Percentiles rank a stretch among this genome's conserved stretches.
Evolutionary conservation across 768 basidiomycete species (phyloP).

Genomic region (Suillus weaverae): DNA sequence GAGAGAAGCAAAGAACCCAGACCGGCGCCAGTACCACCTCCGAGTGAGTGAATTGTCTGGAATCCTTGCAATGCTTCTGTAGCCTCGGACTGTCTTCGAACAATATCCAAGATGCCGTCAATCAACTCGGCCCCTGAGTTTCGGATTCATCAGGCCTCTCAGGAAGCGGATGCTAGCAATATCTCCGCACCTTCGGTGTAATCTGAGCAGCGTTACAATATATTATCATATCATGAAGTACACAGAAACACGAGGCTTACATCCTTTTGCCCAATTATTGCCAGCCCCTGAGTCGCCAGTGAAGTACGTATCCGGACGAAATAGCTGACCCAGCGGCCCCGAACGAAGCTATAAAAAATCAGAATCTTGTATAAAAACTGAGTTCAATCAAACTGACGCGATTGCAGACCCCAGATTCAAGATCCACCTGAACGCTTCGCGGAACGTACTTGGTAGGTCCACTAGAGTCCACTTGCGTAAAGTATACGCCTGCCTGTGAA

Average conservation of each 20-base stretch:
- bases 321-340: slow-evolving; percentile 71
- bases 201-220: slow-evolving; percentile 43
- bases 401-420: slow-evolving; percentile 86
- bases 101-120: slow-evolving; percentile 79
- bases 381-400: slow-evolving; percentile 45
- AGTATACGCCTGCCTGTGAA: slow-evolving; percentile 75
- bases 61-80: slow-evolving; percentile 92
- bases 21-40: slow-evolving; percentile 89
- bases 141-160: neutral
- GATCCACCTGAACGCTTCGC: slow-evolving; percentile 85
- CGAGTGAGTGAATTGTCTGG: slow-evolving; percentile 85
- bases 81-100: slow-evolving; percentile 76
- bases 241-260: slow-evolving; percentile 44
- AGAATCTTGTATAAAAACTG: slow-evolving; percentile 3
- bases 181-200: slow-evolving; percentile 77
- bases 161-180: slow-evolving; percentile 6
- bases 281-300: slow-evolving; percentile 67
- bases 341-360: slow-evolving; percentile 53
- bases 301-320: slow-evolving; percentile 86
- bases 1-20: slow-evolving; percentile 78
- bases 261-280: slow-evolving; percentile 97
- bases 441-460: slow-evolving; percentile 78
- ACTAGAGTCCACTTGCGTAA: slow-evolving; percentile 62
- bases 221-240: slow-evolving; percentile 3
- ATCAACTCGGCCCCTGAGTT: slow-evolving; percentile 82